Evolutionary conservation across 371 early-diverging fungal species (phyloP).

Genomic region (Cokeromyces recurvatus): DNA sequence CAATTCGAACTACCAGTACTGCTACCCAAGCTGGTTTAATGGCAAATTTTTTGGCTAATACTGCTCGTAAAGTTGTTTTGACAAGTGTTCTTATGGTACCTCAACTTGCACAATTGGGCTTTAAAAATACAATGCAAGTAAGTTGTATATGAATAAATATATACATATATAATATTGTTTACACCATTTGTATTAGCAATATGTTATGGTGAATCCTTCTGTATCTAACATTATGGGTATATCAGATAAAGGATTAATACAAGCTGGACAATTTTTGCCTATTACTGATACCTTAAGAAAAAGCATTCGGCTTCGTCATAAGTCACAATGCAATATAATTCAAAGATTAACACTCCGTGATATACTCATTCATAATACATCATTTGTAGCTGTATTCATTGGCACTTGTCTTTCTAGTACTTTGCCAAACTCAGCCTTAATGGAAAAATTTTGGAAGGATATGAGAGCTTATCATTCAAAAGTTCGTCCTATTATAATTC

Average conservation of each 20-base stretch:
- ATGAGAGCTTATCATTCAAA: neutral
- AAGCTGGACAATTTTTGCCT: constrained; percentile 15
- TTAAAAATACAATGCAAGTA: constrained; percentile 15
- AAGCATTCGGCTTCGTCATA: neutral
- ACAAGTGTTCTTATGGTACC: constrained; percentile 3
- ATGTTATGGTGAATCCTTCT: no score
- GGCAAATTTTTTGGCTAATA: no score
- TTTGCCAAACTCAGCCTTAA: neutral
- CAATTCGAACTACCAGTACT: constrained; percentile 9
- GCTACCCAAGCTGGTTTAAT: neutral
- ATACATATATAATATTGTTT: no score
- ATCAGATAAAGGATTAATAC: constrained; percentile 11
- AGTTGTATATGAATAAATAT: neutral
- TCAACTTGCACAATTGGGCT: constrained; percentile 7
- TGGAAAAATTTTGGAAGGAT: constrained; percentile 3
- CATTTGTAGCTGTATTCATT: neutral
- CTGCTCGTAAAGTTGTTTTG: neutral
- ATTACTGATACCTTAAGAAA: constrained; percentile 6
- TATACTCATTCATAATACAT: neutral
- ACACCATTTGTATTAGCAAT: no score
- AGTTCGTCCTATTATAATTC: neutral
- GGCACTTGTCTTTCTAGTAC: neutral
- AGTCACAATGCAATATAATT: neutral
- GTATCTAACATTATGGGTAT: constrained; percentile 9
- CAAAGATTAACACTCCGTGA: neutral